Conservation (phyloP, 2,329 filamentous ascomycete genomes). For the Plectosphaerella cucumerina region DNA sequence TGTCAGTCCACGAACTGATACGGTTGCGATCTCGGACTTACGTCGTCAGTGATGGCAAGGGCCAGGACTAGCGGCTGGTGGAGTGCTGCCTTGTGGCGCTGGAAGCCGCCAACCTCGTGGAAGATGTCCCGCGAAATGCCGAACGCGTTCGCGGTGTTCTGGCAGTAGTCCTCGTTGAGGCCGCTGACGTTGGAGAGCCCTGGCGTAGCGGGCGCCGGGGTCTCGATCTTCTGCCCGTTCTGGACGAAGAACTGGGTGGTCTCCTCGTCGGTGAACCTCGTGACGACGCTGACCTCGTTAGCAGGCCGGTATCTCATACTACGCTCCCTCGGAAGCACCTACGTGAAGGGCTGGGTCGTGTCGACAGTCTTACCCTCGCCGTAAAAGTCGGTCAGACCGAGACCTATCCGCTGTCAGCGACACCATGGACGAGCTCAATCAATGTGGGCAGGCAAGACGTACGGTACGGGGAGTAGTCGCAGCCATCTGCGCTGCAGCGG, state of each 20-base stretch:
- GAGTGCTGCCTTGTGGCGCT: not conserved
- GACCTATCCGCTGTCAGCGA: constrained; percentile 11
- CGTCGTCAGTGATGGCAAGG: constrained; percentile 8
- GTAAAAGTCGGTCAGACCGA: constrained; percentile 56
- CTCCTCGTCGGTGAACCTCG: constrained; percentile 47
- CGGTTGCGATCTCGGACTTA: not conserved
- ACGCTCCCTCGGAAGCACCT: not conserved
- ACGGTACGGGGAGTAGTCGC: constrained; percentile 62
- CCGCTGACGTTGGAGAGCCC: not conserved
- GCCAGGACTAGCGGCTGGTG: constrained; percentile 6
- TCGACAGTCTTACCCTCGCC: constrained; percentile 53
- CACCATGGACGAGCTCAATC: no score
- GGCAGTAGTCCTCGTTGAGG: constrained; percentile 1
- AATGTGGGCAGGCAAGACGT: no score
- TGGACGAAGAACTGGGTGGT: constrained; percentile 61
- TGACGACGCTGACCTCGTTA: constrained; percentile 43
- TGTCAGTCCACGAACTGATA: constrained; percentile 1
- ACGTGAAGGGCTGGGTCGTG: constrained; percentile 49
- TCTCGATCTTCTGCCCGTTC: constrained; percentile 48
- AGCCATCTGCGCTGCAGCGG: constrained; percentile 61
- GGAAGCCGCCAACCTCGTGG: not conserved
- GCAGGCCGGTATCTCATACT: no score
- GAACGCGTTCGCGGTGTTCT: accelerated
- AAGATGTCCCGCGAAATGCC: not conserved
- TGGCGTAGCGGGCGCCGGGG: constrained; percentile 20